These are phyloP conservation scores for Theobroma cacao DNA, from an alignment of 345 rosid genomes.

Conservation along the genomic window DNA sequence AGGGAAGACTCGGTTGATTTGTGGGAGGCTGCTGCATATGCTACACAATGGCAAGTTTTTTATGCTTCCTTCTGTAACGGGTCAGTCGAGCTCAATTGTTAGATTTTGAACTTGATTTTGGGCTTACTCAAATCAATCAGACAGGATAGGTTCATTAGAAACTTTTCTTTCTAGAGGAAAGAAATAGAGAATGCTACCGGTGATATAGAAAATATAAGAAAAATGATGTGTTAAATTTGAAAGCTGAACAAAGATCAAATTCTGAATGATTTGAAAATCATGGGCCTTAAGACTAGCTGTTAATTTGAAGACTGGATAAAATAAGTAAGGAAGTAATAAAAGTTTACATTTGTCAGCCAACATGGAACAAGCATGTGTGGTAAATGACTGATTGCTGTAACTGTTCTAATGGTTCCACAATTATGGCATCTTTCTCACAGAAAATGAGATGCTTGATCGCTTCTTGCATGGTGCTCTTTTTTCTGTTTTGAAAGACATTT, in stretches of 20 bases:
- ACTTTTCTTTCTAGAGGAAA: background rate
- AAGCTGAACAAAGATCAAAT: background rate
- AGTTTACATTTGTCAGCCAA: background rate
- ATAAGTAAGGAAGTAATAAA: background rate
- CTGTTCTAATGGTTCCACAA: background rate
- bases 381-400: background rate
- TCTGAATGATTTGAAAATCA: background rate
- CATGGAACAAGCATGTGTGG: background rate
- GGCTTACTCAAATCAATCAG: background rate
- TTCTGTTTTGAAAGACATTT: background rate
- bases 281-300: background rate
- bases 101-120: background rate
- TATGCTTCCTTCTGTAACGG: background rate
- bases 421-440: background rate
- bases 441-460: background rate
- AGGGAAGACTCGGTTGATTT: background rate
- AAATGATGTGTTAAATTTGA: background rate
- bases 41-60: background rate
- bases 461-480: background rate
- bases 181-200: background rate
- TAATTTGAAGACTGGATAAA: background rate
- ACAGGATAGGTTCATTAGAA: background rate
- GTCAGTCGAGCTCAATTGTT: background rate
- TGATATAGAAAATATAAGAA: background rate
- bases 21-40: background rate